Conservation (phyloP, 148 eudicot genomes). For the Silene conica region DNA sequence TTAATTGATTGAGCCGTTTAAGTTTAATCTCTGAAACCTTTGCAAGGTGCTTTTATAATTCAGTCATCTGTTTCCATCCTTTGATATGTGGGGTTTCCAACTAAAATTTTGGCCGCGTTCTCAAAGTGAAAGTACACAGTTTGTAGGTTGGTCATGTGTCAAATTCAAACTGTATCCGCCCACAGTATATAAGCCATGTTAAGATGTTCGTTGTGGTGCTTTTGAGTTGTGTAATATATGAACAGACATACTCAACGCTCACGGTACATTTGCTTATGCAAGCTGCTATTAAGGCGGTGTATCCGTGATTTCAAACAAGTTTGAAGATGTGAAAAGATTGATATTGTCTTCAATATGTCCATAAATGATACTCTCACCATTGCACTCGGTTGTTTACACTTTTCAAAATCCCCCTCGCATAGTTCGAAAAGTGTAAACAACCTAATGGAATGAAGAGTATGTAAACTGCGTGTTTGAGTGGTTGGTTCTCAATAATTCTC, state of each 20-base stretch:
- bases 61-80: neutral
- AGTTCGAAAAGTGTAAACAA: no score
- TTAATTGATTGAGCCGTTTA: neutral
- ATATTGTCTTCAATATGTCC: no score
- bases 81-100: neutral
- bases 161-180: neutral
- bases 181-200: neutral
- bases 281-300: no score
- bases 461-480: no score
- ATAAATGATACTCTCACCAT: no score
- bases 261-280: neutral
- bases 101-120: neutral
- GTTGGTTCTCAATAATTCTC: no score
- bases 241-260: neutral
- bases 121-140: neutral
- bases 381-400: no score
- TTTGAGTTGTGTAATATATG: neutral
- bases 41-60: neutral
- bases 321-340: no score
- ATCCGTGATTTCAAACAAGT: no score
- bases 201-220: neutral
- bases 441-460: no score
- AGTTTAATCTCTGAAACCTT: neutral
- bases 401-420: no score
- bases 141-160: neutral